Percentiles rank a stretch among this genome's conserved stretches.
phyloP scores from a whole-genome alignment of 306 rosid species.

The Vigna angularis region DNA sequence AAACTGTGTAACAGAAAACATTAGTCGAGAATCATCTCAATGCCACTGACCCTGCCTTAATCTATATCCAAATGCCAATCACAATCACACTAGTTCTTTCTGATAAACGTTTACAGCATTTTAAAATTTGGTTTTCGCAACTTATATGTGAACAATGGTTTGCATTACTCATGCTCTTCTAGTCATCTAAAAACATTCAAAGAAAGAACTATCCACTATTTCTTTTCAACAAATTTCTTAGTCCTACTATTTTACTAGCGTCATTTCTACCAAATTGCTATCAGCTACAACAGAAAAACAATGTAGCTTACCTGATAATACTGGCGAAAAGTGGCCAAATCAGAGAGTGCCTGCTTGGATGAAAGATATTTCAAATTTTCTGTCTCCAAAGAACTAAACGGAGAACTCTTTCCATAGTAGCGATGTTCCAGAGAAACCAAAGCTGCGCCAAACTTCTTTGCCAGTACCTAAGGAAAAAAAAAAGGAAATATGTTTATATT shows the following conservation, averaged over 20 bases:
- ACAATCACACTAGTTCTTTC: constrained; percentile 19
- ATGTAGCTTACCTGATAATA: constrained; percentile 73
- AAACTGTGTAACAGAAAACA: background rate
- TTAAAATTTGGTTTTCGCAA: constrained; percentile 14
- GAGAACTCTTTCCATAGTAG: constrained; percentile 91
- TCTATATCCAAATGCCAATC: constrained; percentile 4
- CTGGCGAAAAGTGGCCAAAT: constrained; percentile 86
- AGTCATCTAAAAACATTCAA: constrained; percentile 7
- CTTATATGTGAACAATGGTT: constrained; percentile 27
- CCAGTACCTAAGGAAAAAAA: constrained; percentile 66
- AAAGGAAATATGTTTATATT: background rate
- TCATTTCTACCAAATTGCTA: constrained; percentile 3
- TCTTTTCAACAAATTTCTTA: constrained; percentile 3
- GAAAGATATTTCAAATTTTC: constrained; percentile 88
- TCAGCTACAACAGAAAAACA: background rate
- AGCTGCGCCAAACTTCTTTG: constrained; percentile 96
- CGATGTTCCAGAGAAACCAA: constrained; percentile 96
- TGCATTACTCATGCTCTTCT: background rate
- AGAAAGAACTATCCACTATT: background rate
- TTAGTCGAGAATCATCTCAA: constrained; percentile 4
- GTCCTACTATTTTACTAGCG: background rate
- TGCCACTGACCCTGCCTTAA: constrained; percentile 22
- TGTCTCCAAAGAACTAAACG: constrained; percentile 70
- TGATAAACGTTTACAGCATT: constrained; percentile 23
- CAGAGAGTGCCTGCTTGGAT: constrained; percentile 94